Base-by-base conservation (phyloP, 352 stramenopile species). In the Aphanomyces invadans region DNA sequence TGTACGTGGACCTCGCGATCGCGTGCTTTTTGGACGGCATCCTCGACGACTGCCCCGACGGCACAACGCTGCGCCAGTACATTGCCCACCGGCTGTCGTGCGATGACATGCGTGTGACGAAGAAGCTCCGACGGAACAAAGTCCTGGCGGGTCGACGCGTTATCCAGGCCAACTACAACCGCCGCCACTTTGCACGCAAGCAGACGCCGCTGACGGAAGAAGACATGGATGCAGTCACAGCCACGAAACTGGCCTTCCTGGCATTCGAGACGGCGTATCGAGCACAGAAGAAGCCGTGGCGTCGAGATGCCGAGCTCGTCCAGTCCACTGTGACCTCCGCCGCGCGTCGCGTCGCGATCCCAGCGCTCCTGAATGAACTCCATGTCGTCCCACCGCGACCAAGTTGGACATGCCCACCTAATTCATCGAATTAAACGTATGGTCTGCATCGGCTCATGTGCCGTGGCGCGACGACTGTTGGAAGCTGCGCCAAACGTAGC, bases 41-140 rank as follows among this genome's bases (percentile, higher is more conserved):
- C 45, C 15, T 28, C 21, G 53, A 44, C 36, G 45, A 53, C 45
- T 29, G 45, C 45, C 15, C 21, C 21, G 53, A 44, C 53, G 53
- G 31, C n/a, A 29, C 53, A 12, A 61, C 53, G 31, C 2, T 61
- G 19, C 53, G 53, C 19, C 53, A 61, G 31, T 61, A 61, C 36
- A 23, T 61, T n/a, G 31, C 53, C 2, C 53, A 21, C 36, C 28
- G 38, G 28, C 26, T 48, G 36, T 31, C 4, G 21, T 48, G 53
- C 31, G 25, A 63, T 4, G 23, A 31, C 1, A 33, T 63, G 25
- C 31, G 55, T 5, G 26, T 63, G 21, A 63, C 31, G 21, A 49
- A 49, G 21, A 17, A 21, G 31, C 9, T 63, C 31, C 11, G 31
- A 26, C 21, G 29, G 23, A 31, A 36, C 21, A 48, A 63, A 26